These are phyloP conservation scores for Schizochytrium sp. DNA, from an alignment of 108 stramenopile genomes.

Conservation along the genomic window DNA sequence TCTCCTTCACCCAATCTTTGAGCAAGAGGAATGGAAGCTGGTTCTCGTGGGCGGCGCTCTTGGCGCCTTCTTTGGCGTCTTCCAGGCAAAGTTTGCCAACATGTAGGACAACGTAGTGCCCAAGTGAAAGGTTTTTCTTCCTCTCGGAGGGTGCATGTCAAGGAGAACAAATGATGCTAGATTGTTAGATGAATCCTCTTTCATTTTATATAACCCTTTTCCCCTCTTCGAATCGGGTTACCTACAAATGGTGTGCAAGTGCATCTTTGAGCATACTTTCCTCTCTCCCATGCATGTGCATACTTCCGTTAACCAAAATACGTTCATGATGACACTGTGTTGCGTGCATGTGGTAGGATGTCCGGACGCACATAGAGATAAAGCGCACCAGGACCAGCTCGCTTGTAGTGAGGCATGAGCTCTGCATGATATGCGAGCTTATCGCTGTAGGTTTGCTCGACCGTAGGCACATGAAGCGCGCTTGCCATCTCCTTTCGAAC, in stretches of 20 bases:
- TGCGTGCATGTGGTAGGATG: too few relatives aligned
- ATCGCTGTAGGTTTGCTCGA: not conserved
- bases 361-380: not conserved
- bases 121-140: not conserved
- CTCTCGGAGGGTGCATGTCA: too few relatives aligned
- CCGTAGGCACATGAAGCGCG: not conserved
- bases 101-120: not conserved
- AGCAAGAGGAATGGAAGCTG: slow-evolving; percentile 82
- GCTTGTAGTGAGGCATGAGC: not conserved
- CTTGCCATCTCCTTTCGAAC: not conserved
- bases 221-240: too few relatives aligned
- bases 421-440: not conserved
- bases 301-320: too few relatives aligned
- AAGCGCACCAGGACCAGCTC: not conserved
- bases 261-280: too few relatives aligned
- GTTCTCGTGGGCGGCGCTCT: slow-evolving; percentile 77
- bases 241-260: too few relatives aligned
- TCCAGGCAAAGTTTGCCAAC: slow-evolving; percentile 38
- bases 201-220: too few relatives aligned
- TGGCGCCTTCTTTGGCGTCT: slow-evolving; percentile 62
- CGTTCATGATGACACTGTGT: too few relatives aligned
- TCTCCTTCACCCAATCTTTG: slow-evolving; percentile 82
- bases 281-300: too few relatives aligned
- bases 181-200: too few relatives aligned
- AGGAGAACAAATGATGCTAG: too few relatives aligned